A percentile compares a stretch with the other conserved stretches of the same genome.
phyloP scores from a whole-genome alignment of 331 rosid genomes.

The Cydonia oblonga region DNA sequence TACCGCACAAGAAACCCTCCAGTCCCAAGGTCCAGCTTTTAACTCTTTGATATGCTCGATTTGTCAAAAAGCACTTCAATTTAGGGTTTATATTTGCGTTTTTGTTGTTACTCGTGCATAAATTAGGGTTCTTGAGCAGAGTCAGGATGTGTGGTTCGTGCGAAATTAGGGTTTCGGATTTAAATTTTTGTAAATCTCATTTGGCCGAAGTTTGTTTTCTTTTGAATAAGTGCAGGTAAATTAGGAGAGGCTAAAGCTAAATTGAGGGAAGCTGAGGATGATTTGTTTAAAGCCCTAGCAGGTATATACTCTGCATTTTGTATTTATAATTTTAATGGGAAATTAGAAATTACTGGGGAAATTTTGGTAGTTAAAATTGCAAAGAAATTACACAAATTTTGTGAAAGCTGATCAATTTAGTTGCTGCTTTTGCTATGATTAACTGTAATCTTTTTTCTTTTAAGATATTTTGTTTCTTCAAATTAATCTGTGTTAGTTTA shows the following conservation, averaged over 20 bases:
- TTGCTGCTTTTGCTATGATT: background rate
- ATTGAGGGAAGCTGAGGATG: conserved; percentile 70
- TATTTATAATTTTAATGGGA: background rate
- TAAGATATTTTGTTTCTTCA: background rate
- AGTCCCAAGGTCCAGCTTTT: conserved; percentile 31
- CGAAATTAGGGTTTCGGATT: conserved; percentile 20
- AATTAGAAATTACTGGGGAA: background rate
- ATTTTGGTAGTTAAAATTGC: background rate
- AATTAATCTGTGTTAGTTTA: background rate
- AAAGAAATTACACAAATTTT: background rate
- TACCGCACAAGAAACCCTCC: conserved; percentile 31
- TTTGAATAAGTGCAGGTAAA: conserved; percentile 28
- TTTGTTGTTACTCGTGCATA: background rate
- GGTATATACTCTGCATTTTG: conserved; percentile 25
- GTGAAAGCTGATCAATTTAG: background rate
- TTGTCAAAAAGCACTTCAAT: too few species aligned
- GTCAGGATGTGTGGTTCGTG: background rate
- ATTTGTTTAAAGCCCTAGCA: conserved; percentile 65
- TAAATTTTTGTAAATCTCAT: background rate
- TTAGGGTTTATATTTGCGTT: background rate
- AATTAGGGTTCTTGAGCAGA: background rate
- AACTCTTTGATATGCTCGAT: background rate
- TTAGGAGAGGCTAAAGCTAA: conserved; percentile 39
- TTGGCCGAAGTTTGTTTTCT: background rate
- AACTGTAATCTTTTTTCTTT: background rate